Base-by-base conservation (phyloP, 169 alveolate species). In the Eimeria praecox region DNA sequence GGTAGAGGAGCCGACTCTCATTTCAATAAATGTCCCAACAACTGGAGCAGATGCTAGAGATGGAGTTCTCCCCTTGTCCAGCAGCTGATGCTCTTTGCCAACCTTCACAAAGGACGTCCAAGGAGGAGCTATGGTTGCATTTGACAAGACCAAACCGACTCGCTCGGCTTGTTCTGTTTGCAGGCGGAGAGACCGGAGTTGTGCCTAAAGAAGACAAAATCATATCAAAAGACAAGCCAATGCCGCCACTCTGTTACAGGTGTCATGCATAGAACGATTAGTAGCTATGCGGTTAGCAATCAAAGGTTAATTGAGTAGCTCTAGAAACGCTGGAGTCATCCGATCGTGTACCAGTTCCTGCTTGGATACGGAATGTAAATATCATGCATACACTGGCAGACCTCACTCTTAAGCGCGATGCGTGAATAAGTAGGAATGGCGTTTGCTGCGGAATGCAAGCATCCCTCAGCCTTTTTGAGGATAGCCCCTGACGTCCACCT, bases 1-100 rank as follows among this genome's bases (percentile, higher is more conserved):
- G 66, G 83, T 87, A 40, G 83, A 62, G n/a, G 93, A 87, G 40
- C 93, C 78, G 73, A 64, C 22, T 87, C 80, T 87, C 93, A 87
- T 87, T 14, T 83, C 64, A 10, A 87, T 35, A 40, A 87, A 87
- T 22, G 93, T 62, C 66, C 93, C 93, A 5, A 27, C 62, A 24
- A 24, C 93, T 59, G 93, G 92, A 38, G 92, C 83, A 62, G 64
- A 30, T 9, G 16, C 9, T 46, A 33, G 20, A 30, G 54, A 20
- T 2, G 40, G 24, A 14, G 64, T 62, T 38, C 42, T 6, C 33
- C 33, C 33, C 52, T 46, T n/a, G 35, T 42, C 44, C 49, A 52
- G 4, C 12, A 4, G 27, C 16, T 0, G 77, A 46, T 59, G 49
- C 33, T 62, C 35, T 27, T 62, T 46, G 64, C 46, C 82, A 46